A percentile compares a stretch with the other conserved stretches of the same genome.
phyloP scores from a whole-genome alignment of 2,329 filamentous ascomycete species.

The Exophiala dermatitidis region DNA sequence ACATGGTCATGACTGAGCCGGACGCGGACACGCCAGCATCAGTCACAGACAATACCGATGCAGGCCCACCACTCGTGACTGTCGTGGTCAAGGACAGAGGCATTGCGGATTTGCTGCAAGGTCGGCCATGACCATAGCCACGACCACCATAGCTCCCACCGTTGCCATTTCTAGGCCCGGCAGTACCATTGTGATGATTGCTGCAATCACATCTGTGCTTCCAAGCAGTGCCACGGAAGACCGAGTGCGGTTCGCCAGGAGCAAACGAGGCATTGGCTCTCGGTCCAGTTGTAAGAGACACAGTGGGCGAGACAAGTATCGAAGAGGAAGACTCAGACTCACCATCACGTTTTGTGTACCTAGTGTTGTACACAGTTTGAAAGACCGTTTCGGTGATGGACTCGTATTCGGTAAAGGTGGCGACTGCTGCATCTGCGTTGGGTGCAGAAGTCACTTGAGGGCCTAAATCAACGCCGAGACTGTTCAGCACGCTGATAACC shows the following conservation, averaged over 20 bases:
- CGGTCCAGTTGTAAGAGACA: background rate
- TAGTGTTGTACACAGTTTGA: conserved; percentile 18
- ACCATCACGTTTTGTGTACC: conserved; percentile 21
- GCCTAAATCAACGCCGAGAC: background rate
- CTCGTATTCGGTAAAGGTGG: conserved; percentile 20
- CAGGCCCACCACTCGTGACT: background rate
- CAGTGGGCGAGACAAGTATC: background rate
- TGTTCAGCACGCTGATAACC: background rate
- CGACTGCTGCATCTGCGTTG: conserved; percentile 13
- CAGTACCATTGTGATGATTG: background rate
- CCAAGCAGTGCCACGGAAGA: background rate
- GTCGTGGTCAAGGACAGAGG: background rate
- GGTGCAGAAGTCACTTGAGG: conserved; percentile 6
- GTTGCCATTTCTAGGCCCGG: background rate
- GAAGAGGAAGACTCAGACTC: conserved; percentile 13
- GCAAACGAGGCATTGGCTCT: background rate
- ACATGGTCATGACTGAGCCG: conserved; percentile 6
- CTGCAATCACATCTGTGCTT: background rate
- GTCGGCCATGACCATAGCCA: background rate
- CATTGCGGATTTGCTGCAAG: background rate
- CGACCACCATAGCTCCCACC: background rate
- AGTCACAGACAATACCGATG: background rate
- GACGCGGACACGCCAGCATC: background rate
- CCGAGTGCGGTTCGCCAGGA: conserved; percentile 1
- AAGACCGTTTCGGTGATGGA: conserved; percentile 17